These are phyloP conservation scores for Amanita rubescens DNA, from an alignment of 768 basidiomycete species.

Conservation along the genomic window DNA sequence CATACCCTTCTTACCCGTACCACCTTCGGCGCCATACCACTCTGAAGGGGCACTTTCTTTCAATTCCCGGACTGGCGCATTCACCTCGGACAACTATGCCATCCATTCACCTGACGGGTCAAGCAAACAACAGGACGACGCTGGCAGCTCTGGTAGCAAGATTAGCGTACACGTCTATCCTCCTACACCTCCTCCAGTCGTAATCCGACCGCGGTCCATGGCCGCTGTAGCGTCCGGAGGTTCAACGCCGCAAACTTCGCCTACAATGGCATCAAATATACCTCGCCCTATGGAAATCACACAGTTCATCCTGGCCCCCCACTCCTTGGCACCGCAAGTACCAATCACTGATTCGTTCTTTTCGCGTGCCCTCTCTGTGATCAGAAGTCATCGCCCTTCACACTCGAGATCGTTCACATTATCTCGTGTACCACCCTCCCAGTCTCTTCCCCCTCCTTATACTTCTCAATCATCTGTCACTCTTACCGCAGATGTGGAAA, in stretches of 20 bases:
- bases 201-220: constrained; percentile 27
- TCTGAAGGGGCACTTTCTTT: constrained; percentile 46
- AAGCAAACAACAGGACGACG: constrained; percentile 14
- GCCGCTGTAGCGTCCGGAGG: constrained; percentile 4
- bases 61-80: constrained; percentile 40
- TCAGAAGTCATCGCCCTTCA: constrained; percentile 44
- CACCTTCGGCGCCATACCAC: constrained; percentile 38
- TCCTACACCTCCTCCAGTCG: constrained; percentile 38
- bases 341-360: constrained; percentile 36
- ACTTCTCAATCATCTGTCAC: constrained; percentile 15
- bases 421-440: constrained; percentile 25
- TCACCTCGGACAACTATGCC: constrained; percentile 4
- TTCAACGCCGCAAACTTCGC: not conserved
- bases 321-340: constrained; percentile 30
- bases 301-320: constrained; percentile 46
- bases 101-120: not conserved
- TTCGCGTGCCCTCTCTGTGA: constrained; percentile 39
- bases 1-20: constrained; percentile 47
- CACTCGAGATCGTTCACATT: constrained; percentile 60
- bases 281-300: constrained; percentile 19
- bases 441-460: constrained; percentile 32
- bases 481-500: not conserved
- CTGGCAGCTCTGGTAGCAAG: constrained; percentile 27
- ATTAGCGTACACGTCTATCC: constrained; percentile 50
- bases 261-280: constrained; percentile 8